A percentile compares a stretch with the other conserved stretches of the same genome.
Evolutionary conservation across 805 yeast species (phyloP).

Genomic region (Candida boleticola): DNA sequence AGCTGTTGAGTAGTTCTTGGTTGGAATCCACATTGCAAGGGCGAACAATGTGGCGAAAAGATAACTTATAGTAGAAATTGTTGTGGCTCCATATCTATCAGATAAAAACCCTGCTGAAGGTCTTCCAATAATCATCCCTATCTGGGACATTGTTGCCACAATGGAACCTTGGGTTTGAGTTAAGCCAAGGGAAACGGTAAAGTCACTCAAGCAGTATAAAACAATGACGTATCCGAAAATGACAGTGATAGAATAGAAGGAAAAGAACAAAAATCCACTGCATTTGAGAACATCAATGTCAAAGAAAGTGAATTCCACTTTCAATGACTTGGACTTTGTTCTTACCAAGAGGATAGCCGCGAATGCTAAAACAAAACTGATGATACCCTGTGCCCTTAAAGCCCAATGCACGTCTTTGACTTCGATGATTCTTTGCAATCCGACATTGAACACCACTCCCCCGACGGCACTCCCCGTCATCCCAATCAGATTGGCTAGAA

Average conservation of each 20-base stretch:
- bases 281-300: slow-evolving; percentile 39
- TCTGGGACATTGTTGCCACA: slow-evolving; percentile 60
- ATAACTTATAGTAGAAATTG: slow-evolving; percentile 34
- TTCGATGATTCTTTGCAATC: slow-evolving; percentile 44
- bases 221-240: slow-evolving; percentile 61
- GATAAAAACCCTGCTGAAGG: slow-evolving; percentile 53
- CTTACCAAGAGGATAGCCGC: slow-evolving; percentile 19
- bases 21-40: slow-evolving; percentile 46
- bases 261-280: slow-evolving; percentile 42
- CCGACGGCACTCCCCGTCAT: slow-evolving; percentile 55
- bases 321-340: slow-evolving; percentile 15
- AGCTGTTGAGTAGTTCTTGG: slow-evolving; percentile 55
- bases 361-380: slow-evolving; percentile 26
- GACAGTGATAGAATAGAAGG: slow-evolving; percentile 44
- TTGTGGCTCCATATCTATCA: slow-evolving; percentile 52
- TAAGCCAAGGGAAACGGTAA: slow-evolving; percentile 60
- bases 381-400: slow-evolving; percentile 47
- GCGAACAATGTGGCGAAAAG: slow-evolving; percentile 24
- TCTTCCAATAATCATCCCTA: slow-evolving; percentile 56
- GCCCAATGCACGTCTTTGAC: slow-evolving; percentile 47
- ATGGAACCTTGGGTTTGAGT: slow-evolving; percentile 52
- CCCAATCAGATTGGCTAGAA: slow-evolving; percentile 48
- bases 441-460: slow-evolving; percentile 49
- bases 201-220: slow-evolving; percentile 57
- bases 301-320: slow-evolving; percentile 28